Base-by-base conservation (phyloP, 371 early-diverging fungal genomes). In the Funneliformis caledonium region DNA sequence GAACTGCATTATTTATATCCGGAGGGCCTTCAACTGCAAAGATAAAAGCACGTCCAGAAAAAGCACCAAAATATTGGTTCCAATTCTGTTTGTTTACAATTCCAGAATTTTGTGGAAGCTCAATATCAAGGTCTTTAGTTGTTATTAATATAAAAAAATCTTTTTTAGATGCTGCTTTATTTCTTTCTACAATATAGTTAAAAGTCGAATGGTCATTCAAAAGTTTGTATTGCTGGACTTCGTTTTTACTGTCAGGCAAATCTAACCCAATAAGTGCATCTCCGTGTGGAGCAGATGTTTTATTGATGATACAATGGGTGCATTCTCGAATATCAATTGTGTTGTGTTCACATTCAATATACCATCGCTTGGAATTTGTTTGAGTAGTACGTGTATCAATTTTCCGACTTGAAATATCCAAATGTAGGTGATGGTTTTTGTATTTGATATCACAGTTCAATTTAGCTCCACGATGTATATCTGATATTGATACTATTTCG, bases 141-240 rank as follows among this genome's bases (percentile, higher is more conserved):
- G 81, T 81, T 59, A 77, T 75, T 33, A 82, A 33, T 26, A 84
- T 82, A 77, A 84, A 84, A 81, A 81, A 82, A 81, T 84, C 80
- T 16, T 68, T 67, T 43, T 72, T 42, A 22, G 84, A 84, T 70
- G 81, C 84, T 73, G 84, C 64, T 68, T 82, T 82, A 26, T 64
- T 16, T 73, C 81, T 68, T 72, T 82, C 84, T 11, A 72, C 69
- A 26, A 45, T 22, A 76, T 72, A 84, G 80, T 79, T 68, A 60
- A 76, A 69, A 61, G 60, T 60, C 11, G 52, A 61, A 33, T 48
- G 50, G 43, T 56, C 48, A 42, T 80, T 67, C 70, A 81, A 67
- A 61, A 82, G 77, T 64, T 82, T 84, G 76, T 80, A 82, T 80
- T 84, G 82, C 50, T 82, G 82, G 60, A 82, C 81, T 78, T 84